These are phyloP conservation scores for Eucalyptus viminalis DNA, from an alignment of 345 rosid species.

Conservation along the genomic window DNA sequence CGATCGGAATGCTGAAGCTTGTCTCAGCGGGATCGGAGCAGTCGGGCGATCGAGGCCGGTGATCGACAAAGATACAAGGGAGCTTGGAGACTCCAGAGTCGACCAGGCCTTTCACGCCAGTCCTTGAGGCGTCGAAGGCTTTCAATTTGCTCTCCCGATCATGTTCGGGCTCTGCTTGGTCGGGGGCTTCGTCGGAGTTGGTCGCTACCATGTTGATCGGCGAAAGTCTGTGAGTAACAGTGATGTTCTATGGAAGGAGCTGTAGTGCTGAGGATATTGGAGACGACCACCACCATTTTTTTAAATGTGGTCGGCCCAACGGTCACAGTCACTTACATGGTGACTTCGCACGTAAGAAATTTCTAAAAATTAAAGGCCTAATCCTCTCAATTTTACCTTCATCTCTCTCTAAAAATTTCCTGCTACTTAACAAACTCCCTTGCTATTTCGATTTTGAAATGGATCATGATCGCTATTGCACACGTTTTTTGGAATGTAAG, in stretches of 20 bases:
- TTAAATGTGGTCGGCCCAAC: neutral
- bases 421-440: neutral
- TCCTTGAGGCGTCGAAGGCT: slow-evolving; percentile 3
- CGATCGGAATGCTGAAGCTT: slow-evolving; percentile 12
- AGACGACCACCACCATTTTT: neutral
- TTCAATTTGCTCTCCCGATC: slow-evolving; percentile 4
- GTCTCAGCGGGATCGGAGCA: neutral
- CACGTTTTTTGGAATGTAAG: neutral
- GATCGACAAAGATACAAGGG: slow-evolving; percentile 13
- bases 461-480: accelerated
- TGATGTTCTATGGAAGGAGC: neutral
- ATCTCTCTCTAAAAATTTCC: neutral
- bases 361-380: neutral
- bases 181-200: neutral
- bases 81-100: slow-evolving; percentile 16
- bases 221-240: neutral
- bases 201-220: neutral
- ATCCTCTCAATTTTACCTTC: neutral
- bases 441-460: neutral
- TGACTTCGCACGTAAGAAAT: neutral
- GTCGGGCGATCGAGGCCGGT: neutral
- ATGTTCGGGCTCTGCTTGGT: neutral
- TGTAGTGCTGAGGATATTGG: neutral
- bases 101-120: slow-evolving; percentile 34
- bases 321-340: neutral